Evolutionary conservation across 768 basidiomycete genomes (phyloP).

Genomic region (Gelatoporia subvermispora): DNA sequence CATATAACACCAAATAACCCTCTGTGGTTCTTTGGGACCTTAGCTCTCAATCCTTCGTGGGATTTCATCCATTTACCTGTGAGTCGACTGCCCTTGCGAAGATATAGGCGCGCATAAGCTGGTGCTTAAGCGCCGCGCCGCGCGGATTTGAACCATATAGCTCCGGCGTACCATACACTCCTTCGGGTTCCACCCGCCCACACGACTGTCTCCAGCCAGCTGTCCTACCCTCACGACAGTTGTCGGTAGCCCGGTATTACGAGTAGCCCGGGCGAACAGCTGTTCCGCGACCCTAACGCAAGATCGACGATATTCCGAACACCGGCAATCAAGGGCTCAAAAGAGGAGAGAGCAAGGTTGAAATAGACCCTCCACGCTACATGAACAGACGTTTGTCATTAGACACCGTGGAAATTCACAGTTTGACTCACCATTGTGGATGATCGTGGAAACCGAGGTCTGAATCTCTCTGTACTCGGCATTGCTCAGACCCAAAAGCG

Average conservation of each 20-base stretch:
- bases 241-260: constrained; percentile 30
- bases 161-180: too few species aligned
- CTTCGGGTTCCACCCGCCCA: constrained; percentile 38
- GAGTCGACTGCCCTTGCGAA: too few species aligned
- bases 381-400: constrained; percentile 18
- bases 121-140: too few species aligned
- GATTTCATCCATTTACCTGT: too few species aligned
- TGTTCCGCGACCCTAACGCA: neutral
- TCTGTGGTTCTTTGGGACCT: too few species aligned
- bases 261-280: constrained; percentile 7
- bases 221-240: constrained; percentile 43
- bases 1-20: too few species aligned
- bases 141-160: too few species aligned
- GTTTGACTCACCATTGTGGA: neutral
- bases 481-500: constrained; percentile 13
- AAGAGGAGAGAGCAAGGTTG: constrained; percentile 33
- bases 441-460: neutral
- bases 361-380: constrained; percentile 42
- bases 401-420: constrained; percentile 1
- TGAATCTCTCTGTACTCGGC: constrained; percentile 13
- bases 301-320: constrained; percentile 11
- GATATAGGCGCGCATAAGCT: too few species aligned
- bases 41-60: too few species aligned
- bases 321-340: constrained; percentile 30
- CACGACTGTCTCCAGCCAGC: constrained; percentile 32